Evolutionary conservation across 2,329 filamentous ascomycete species (phyloP).

Genomic region (Nectriaceae sp.): DNA sequence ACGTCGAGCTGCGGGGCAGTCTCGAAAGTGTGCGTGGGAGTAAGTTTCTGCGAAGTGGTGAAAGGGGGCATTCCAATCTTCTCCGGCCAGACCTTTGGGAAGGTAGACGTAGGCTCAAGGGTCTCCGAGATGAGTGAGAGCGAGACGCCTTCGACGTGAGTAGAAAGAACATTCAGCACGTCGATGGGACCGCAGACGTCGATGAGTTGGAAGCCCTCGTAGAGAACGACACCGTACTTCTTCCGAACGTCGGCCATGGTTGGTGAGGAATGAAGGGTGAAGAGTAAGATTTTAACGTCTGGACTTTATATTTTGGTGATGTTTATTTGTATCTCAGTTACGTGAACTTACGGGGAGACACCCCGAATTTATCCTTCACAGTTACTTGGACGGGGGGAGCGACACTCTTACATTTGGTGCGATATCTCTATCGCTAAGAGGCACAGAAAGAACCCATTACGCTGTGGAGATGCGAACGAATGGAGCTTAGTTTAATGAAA

Average conservation of each 20-base stretch:
- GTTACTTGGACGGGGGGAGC: too few species aligned
- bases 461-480: too few species aligned
- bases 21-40: slow-evolving; percentile 43
- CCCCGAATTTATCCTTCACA: too few species aligned
- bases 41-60: slow-evolving; percentile 22
- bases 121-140: slow-evolving; percentile 10
- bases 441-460: too few species aligned
- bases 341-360: too few species aligned
- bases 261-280: background rate
- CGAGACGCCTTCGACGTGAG: slow-evolving; percentile 6
- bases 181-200: slow-evolving; percentile 32
- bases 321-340: too few species aligned
- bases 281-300: background rate
- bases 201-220: slow-evolving; percentile 38
- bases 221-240: slow-evolving; percentile 36
- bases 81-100: slow-evolving; percentile 9
- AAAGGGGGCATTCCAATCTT: slow-evolving; percentile 14
- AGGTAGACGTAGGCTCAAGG: slow-evolving; percentile 11
- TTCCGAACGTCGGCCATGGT: slow-evolving; percentile 9
- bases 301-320: too few species aligned
- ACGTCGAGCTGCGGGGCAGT: slow-evolving; percentile 51
- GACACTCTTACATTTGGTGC: too few species aligned
- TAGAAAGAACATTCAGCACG: slow-evolving; percentile 11
- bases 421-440: too few species aligned
- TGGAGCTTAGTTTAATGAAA: too few species aligned